Evolutionary conservation across 208 protist genomes (phyloP).

Genomic region (Leishmania tarentolae): DNA sequence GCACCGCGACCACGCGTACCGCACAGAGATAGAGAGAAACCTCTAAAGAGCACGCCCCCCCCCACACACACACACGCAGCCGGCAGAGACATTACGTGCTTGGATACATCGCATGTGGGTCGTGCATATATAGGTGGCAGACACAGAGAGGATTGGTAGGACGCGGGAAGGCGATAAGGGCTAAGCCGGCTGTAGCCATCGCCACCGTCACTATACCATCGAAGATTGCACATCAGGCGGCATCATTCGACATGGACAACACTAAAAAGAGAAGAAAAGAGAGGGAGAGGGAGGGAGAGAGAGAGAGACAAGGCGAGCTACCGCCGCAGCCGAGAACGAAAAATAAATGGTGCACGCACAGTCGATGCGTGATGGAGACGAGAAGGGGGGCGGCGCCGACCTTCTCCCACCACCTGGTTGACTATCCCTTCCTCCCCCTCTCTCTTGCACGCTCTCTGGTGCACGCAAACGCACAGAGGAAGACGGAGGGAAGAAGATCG

Average conservation of each 20-base stretch:
- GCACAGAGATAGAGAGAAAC: background rate
- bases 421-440: background rate
- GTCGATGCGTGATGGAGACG: background rate
- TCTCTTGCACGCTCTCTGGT: background rate
- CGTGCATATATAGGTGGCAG: background rate
- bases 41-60: background rate
- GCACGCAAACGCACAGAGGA: background rate
- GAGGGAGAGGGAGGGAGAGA: background rate
- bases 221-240: background rate
- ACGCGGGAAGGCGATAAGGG: background rate
- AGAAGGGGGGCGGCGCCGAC: background rate
- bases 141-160: background rate
- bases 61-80: background rate
- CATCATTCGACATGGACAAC: background rate
- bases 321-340: too few relatives aligned
- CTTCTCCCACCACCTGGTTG: background rate
- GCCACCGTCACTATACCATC: background rate
- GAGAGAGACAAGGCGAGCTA: background rate
- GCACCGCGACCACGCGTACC: too few relatives aligned
- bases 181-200: background rate
- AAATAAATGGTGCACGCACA: background rate
- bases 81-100: background rate
- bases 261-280: background rate
- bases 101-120: background rate
- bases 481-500: background rate